phyloP scores from a whole-genome alignment of 768 basidiomycete species.

The Tulasnella sp. region DNA sequence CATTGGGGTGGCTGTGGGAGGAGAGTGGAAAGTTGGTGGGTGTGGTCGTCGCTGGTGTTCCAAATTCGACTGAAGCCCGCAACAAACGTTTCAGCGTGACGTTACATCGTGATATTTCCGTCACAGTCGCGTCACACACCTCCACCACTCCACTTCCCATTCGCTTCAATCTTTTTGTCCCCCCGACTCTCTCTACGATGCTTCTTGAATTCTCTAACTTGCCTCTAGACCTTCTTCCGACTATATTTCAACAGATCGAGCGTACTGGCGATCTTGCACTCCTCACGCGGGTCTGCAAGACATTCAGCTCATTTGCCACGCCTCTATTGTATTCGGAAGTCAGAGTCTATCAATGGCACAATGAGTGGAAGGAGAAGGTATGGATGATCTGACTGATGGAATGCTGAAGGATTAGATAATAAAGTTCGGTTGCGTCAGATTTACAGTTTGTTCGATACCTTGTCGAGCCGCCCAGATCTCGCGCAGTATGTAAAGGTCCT shows the following conservation, averaged over 20 bases:
- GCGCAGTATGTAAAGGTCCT: conserved; percentile 46
- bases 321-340: conserved; percentile 46
- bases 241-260: conserved; percentile 39
- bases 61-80: not conserved
- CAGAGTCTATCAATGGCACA: conserved; percentile 62
- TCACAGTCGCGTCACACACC: not conserved
- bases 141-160: not conserved
- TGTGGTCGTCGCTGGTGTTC: not conserved
- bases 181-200: not conserved
- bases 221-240: conserved; percentile 53
- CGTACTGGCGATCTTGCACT: conserved; percentile 42
- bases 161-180: not conserved
- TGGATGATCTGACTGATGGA: not conserved
- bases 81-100: not conserved
- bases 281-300: conserved; percentile 45
- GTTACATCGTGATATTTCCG: not conserved
- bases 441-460: conserved; percentile 46
- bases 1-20: conserved; percentile 26
- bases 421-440: conserved; percentile 33
- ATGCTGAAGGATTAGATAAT: not conserved
- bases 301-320: conserved; percentile 41
- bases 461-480: conserved; percentile 42
- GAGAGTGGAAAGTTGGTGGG: not conserved
- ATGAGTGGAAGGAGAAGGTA: conserved; percentile 50
- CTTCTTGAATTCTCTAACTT: conserved; percentile 23